Percentiles rank a stretch among this genome's conserved stretches.
Evolutionary conservation across 1,284 basidiomycete species (phyloP).

Genomic region (Papiliotrema terrestris): DNA sequence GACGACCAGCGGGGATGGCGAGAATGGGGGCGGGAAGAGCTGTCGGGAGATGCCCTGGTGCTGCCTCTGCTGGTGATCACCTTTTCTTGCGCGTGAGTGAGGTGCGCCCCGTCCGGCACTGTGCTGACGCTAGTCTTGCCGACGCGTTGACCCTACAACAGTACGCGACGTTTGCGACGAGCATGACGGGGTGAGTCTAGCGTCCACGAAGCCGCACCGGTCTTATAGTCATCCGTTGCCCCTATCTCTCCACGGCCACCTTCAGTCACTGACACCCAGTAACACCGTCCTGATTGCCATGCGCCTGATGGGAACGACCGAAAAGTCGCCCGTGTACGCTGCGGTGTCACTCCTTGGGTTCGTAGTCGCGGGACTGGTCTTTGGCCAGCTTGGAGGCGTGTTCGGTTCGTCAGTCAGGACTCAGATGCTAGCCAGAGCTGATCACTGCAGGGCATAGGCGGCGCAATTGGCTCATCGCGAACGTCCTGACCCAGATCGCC

Average conservation of each 20-base stretch:
- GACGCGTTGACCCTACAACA: conserved; percentile 9
- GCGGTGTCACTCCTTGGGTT: conserved; percentile 14
- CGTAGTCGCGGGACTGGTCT: conserved; percentile 17
- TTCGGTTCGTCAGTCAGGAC: conserved; percentile 15
- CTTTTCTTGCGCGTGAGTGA: conserved; percentile 15
- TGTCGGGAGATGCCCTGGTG: conserved; percentile 11
- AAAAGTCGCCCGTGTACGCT: conserved; percentile 8
- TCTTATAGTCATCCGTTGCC: not conserved
- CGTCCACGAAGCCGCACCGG: too few species aligned
- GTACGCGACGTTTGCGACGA: conserved; percentile 16
- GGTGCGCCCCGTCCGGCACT: too few species aligned
- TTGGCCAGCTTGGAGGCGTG: conserved; percentile 23
- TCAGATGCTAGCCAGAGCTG: not conserved
- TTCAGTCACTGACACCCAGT: not conserved
- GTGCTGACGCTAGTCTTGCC: conserved; percentile 1
- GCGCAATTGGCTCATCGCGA: not conserved
- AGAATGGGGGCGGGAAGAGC: conserved; percentile 1
- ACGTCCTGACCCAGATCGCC: not conserved
- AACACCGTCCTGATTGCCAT: conserved; percentile 14
- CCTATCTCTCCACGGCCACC: not conserved
- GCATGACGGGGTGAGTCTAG: conserved; percentile 12
- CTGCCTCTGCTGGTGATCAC: conserved; percentile 14
- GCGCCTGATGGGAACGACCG: not conserved
- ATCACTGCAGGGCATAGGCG: not conserved
- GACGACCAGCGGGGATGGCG: not conserved